Percentiles rank a stretch among this genome's conserved stretches.
Conservation (phyloP, 2,329 filamentous ascomycete genomes). For the Aspergillus neotritici region DNA sequence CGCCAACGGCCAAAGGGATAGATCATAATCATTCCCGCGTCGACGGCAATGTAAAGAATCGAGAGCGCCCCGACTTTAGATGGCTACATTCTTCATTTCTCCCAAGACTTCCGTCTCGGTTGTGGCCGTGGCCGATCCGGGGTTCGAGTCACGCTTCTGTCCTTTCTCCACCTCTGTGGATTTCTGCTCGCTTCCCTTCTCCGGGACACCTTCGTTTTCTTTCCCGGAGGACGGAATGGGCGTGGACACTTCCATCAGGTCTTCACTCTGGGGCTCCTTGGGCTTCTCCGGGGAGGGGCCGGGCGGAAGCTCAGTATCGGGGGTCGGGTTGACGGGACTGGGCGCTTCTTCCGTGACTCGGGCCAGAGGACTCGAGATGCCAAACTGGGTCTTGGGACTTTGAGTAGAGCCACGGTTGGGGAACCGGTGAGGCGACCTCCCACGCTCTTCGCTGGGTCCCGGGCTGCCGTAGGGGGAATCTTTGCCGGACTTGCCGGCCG, state of each 20-base stretch:
- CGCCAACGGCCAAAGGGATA: too few species aligned
- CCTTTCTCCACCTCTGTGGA: constrained; percentile 26
- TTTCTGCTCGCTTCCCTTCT: constrained; percentile 18
- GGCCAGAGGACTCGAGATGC: constrained; percentile 42
- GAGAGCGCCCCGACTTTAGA: constrained; percentile 24
- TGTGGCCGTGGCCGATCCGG: constrained; percentile 21
- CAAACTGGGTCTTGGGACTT: constrained; percentile 41
- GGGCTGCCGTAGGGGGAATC: constrained; percentile 52
- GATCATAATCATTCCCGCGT: too few species aligned
- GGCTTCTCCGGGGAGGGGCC: constrained; percentile 25
- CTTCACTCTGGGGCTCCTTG: constrained; percentile 30
- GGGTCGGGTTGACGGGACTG: constrained; percentile 28
- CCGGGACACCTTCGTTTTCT: constrained; percentile 25
- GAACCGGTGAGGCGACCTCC: constrained; percentile 46
- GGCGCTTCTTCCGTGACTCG: constrained; percentile 43
- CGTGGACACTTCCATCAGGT: constrained; percentile 39
- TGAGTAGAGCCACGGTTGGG: constrained; percentile 37
- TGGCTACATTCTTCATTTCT: constrained; percentile 46
- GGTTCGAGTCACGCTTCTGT: constrained; percentile 25
- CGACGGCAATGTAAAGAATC: too few species aligned
- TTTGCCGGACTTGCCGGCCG: constrained; percentile 41
- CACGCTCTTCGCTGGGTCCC: constrained; percentile 42
- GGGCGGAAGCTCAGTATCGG: constrained; percentile 31
- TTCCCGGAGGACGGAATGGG: constrained; percentile 28
- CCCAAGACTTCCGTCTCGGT: constrained; percentile 38